Evolutionary conservation across 2,329 filamentous ascomycete species (phyloP).

Genomic region (Aspergillus ibericus): DNA sequence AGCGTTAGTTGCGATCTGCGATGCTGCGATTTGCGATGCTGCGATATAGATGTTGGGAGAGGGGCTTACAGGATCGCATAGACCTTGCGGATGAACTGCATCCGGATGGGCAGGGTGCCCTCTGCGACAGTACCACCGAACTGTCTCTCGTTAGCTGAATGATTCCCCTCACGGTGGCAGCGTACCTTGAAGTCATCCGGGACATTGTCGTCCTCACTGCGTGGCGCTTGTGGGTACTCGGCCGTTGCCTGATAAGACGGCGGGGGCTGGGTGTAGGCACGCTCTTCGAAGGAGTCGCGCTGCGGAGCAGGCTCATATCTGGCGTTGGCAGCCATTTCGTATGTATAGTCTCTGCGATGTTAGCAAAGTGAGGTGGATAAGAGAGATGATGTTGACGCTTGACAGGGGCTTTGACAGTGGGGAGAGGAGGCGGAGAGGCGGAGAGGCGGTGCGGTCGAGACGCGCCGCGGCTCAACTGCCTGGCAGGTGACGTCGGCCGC

Average conservation of each 20-base stretch:
- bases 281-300: constrained; percentile 79
- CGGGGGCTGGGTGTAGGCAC: constrained; percentile 70
- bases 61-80: constrained; percentile 79
- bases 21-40: too few relatives aligned
- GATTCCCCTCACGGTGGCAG: background rate
- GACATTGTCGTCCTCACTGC: constrained; percentile 83
- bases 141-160: constrained; percentile 43
- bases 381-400: background rate
- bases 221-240: constrained; percentile 61
- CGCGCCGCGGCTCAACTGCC: background rate
- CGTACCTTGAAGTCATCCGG: constrained; percentile 94
- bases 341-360: background rate
- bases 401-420: background rate
- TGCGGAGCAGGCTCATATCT: constrained; percentile 83
- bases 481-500: constrained; percentile 13
- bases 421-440: constrained; percentile 1
- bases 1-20: background rate
- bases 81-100: constrained; percentile 96
- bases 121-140: constrained; percentile 93
- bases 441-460: background rate
- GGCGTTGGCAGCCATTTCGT: constrained; percentile 67
- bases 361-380: background rate
- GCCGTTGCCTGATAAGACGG: constrained; percentile 73
- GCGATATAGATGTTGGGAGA: background rate
- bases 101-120: constrained; percentile 90